Conservation (phyloP, 2,329 filamentous ascomycete species). For the Aspergillus aculeatus region DNA sequence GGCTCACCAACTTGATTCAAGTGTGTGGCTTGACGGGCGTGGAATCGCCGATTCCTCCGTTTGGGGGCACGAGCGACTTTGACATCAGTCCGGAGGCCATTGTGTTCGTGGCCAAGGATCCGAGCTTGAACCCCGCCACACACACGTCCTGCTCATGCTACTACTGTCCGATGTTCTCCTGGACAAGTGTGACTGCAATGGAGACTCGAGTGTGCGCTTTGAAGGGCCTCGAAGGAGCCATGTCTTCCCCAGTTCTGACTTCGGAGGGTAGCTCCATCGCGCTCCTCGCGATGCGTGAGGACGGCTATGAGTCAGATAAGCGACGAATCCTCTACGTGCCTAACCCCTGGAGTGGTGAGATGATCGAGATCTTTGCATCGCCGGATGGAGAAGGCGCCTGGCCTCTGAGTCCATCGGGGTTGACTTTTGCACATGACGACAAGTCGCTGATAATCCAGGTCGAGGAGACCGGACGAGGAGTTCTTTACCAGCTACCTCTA, state of each 20-base stretch:
- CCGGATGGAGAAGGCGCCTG: constrained; percentile 41
- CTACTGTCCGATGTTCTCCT: constrained; percentile 45
- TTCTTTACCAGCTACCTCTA: constrained; percentile 43
- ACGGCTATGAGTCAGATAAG: constrained; percentile 50
- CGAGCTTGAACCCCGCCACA: constrained; percentile 44
- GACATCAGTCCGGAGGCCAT: constrained; percentile 47
- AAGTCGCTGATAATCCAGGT: constrained; percentile 42
- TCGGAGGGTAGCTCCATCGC: constrained; percentile 46
- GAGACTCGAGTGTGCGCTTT: constrained; percentile 35
- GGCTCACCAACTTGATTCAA: constrained; percentile 44
- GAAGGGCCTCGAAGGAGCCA: constrained; percentile 41
- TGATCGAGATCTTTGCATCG: constrained; percentile 40
- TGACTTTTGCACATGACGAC: constrained; percentile 45
- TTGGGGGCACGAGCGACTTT: constrained; percentile 48
- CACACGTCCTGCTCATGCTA: constrained; percentile 50
- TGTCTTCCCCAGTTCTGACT: constrained; percentile 46
- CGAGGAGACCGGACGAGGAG: constrained; percentile 43
- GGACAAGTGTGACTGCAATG: constrained; percentile 35
- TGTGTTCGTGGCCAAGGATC: constrained; percentile 49
- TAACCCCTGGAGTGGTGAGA: constrained; percentile 41
- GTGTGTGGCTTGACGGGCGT: constrained; percentile 40
- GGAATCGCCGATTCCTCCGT: constrained; percentile 50
- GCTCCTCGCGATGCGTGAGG: constrained; percentile 44
- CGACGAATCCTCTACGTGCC: constrained; percentile 46
- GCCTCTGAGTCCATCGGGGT: constrained; percentile 41